Percentiles rank a stretch among this genome's conserved stretches.
Evolutionary conservation across 2,329 filamentous ascomycete genomes (phyloP).

Genomic region (Gnomoniopsis smithogilvyi): DNA sequence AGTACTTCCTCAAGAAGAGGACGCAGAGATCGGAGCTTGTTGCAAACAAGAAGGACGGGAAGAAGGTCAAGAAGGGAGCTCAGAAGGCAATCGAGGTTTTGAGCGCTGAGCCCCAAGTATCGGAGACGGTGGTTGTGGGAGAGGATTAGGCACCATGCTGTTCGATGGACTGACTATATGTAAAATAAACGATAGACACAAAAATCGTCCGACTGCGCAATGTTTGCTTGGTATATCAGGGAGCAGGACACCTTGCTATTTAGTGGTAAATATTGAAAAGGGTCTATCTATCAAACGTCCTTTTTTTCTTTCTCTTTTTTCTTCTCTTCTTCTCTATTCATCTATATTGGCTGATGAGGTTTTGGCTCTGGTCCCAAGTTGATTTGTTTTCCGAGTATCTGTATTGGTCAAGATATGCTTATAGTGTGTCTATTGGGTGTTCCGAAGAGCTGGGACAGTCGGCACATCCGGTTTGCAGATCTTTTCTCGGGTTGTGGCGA

Average conservation of each 20-base stretch:
- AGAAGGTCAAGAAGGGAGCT: conserved; percentile 45
- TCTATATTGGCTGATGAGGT: too few species aligned
- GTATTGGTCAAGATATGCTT: too few species aligned
- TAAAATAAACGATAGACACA: not conserved
- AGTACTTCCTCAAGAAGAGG: conserved; percentile 76
- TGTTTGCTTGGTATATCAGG: too few species aligned
- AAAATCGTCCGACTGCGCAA: too few species aligned
- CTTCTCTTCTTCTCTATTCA: too few species aligned
- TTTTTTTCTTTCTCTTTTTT: too few species aligned
- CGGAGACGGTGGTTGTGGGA: not conserved
- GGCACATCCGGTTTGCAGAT: not conserved
- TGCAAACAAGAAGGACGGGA: conserved; percentile 44
- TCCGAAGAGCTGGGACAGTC: not conserved
- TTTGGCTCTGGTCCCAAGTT: too few species aligned
- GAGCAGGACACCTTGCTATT: too few species aligned
- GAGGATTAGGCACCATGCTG: not conserved
- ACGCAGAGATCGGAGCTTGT: conserved; percentile 63
- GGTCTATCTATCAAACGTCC: too few species aligned
- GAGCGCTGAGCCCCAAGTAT: conserved; percentile 22
- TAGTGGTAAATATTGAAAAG: too few species aligned
- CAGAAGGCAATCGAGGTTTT: conserved; percentile 38
- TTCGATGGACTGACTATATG: not conserved
- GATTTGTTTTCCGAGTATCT: too few species aligned
- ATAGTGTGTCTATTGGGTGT: too few species aligned
- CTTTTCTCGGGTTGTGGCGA: not conserved